phyloP scores from a whole-genome alignment of 1,284 basidiomycete genomes.

The Leccinum fallax region DNA sequence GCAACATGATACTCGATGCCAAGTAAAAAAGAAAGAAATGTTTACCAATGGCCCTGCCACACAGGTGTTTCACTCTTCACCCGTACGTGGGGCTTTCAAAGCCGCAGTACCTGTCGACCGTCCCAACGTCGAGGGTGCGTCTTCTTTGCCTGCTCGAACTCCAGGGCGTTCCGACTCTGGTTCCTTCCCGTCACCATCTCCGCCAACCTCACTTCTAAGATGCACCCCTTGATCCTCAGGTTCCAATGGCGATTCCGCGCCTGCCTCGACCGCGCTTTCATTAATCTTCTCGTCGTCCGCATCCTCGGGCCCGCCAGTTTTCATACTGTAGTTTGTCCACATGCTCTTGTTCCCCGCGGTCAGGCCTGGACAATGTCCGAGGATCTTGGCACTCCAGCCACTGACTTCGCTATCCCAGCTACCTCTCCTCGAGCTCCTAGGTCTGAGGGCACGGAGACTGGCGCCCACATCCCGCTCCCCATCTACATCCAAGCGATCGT shows the following conservation, averaged over 20 bases:
- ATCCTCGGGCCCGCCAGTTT: slow-evolving; percentile 49
- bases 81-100: slow-evolving; percentile 18
- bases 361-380: slow-evolving; percentile 44
- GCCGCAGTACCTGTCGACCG: slow-evolving; percentile 28
- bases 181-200: slow-evolving; percentile 9
- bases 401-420: slow-evolving; percentile 86
- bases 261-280: slow-evolving; percentile 12
- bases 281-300: slow-evolving; percentile 30
- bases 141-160: slow-evolving; percentile 18
- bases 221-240: slow-evolving; percentile 11
- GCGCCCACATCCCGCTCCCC: slow-evolving; percentile 69
- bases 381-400: slow-evolving; percentile 77
- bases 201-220: slow-evolving; percentile 3
- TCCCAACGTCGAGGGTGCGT: slow-evolving; percentile 31
- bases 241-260: slow-evolving; percentile 10
- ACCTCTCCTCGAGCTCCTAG: slow-evolving; percentile 75
- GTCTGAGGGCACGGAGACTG: slow-evolving; percentile 77
- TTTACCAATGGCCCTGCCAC: not conserved
- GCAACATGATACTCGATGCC: not conserved
- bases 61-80: slow-evolving; percentile 7
- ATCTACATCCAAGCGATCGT: slow-evolving; percentile 55
- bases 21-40: not conserved
- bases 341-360: slow-evolving; percentile 51
- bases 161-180: slow-evolving; percentile 2
- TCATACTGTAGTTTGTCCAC: slow-evolving; percentile 59